Evolutionary conservation across 176 grass and related monocot species (phyloP).

Genomic region (Oryza meyeriana): DNA sequence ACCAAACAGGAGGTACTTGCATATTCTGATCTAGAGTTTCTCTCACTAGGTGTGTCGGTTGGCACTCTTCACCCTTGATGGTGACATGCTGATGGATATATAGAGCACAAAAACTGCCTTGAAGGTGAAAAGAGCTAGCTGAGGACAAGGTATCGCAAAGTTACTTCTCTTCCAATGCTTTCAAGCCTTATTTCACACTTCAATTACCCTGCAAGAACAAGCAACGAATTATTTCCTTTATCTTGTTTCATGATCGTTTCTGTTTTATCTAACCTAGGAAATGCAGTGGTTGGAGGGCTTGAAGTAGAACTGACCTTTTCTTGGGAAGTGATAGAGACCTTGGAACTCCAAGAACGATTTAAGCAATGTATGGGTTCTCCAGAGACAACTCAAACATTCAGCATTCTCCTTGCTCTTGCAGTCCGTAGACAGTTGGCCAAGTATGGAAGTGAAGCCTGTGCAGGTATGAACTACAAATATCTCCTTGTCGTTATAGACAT

Average conservation of each 20-base stretch:
- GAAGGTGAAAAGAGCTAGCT: slow-evolving; percentile 23
- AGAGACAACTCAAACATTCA: slow-evolving; percentile 29
- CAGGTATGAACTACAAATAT: slow-evolving; percentile 30
- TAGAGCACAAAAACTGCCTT: not conserved
- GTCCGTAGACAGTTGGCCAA: slow-evolving; percentile 14
- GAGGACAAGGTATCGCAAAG: slow-evolving; percentile 14
- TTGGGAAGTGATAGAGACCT: slow-evolving; percentile 47
- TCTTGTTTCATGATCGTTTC: slow-evolving; percentile 32
- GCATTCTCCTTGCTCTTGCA: slow-evolving; percentile 23
- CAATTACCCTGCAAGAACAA: slow-evolving; percentile 43
- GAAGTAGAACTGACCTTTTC: slow-evolving; percentile 61
- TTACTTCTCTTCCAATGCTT: slow-evolving; percentile 42
- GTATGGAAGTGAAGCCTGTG: slow-evolving; percentile 1
- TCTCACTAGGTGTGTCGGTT: slow-evolving; percentile 9
- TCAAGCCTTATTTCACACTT: slow-evolving; percentile 37
- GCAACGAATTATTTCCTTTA: slow-evolving; percentile 29
- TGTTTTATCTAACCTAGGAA: slow-evolving; percentile 30
- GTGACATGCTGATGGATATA: slow-evolving; percentile 31
- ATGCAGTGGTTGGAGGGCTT: slow-evolving; percentile 44
- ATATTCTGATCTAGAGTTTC: slow-evolving; percentile 12
- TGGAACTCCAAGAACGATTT: slow-evolving; percentile 40
- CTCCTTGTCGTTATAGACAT: not conserved
- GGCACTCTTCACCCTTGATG: slow-evolving; percentile 33
- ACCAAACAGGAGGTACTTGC: slow-evolving; percentile 21
- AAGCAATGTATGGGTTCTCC: slow-evolving; percentile 46